Evolutionary conservation across 768 basidiomycete genomes (phyloP).

Genomic region (Xanthoconium stramineum): DNA sequence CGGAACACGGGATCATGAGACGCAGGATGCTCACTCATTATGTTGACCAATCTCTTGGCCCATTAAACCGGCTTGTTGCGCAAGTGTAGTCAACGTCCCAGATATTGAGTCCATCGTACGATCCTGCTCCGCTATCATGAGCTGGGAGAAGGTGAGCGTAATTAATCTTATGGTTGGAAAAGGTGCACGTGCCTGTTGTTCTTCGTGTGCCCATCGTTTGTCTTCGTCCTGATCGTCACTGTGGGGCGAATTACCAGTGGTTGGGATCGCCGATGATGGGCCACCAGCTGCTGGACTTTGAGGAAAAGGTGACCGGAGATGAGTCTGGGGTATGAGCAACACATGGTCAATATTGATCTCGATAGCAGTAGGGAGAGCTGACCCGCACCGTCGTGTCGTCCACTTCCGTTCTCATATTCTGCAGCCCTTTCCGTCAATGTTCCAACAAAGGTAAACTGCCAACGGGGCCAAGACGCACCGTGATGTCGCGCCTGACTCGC

Average conservation of each 20-base stretch:
- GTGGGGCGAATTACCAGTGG: constrained; percentile 9
- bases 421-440: constrained; percentile 37
- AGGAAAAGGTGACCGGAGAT: constrained; percentile 15
- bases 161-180: background rate
- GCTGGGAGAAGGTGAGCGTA: constrained; percentile 38
- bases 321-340: constrained; percentile 1
- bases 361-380: background rate
- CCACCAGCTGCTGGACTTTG: constrained; percentile 15
- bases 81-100: constrained; percentile 79
- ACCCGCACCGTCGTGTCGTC: constrained; percentile 24
- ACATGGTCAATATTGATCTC: background rate
- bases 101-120: constrained; percentile 83
- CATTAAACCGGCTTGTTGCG: constrained; percentile 92
- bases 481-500: constrained; percentile 70
- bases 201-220: constrained; percentile 77
- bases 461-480: constrained; percentile 49
- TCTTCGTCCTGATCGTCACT: constrained; percentile 57
- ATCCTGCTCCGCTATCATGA: constrained; percentile 89
- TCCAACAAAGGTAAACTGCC: constrained; percentile 1
- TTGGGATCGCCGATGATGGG: constrained; percentile 13
- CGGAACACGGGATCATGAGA: constrained; percentile 6
- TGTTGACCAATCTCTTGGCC: constrained; percentile 91
- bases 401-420: constrained; percentile 76
- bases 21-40: constrained; percentile 63
- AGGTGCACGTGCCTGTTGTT: constrained; percentile 64